These are phyloP conservation scores for Tilletia horrida DNA, from an alignment of 1,284 basidiomycete species.

Conservation along the genomic window DNA sequence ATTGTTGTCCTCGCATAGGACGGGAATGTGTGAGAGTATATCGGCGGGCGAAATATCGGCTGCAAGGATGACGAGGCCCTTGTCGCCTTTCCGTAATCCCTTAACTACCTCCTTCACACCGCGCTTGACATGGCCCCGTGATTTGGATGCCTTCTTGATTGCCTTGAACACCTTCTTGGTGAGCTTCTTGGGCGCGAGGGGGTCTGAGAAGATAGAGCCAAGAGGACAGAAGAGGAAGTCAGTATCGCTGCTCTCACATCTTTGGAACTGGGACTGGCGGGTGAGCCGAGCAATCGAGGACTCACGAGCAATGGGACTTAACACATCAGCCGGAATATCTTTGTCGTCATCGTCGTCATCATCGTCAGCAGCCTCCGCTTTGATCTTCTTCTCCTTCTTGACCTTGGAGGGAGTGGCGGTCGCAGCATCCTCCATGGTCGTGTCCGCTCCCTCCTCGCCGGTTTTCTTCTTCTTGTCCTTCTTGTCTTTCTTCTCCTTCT, in stretches of 20 bases:
- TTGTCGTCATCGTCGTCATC: constrained; percentile 19
- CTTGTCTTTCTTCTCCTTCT: constrained; percentile 21
- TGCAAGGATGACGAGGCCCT: constrained; percentile 76
- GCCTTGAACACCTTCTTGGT: constrained; percentile 54
- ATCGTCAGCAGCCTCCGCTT: constrained; percentile 6
- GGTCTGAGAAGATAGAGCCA: constrained; percentile 26
- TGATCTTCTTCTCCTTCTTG: constrained; percentile 14
- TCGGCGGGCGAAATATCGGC: constrained; percentile 97
- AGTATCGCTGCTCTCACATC: too few species aligned
- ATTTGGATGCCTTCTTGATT: constrained; percentile 54
- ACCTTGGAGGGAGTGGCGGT: neutral
- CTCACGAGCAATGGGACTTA: constrained; percentile 16
- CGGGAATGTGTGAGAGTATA: constrained; percentile 92
- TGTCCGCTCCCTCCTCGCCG: neutral
- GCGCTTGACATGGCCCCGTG: constrained; percentile 53
- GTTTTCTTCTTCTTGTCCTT: neutral
- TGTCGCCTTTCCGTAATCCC: constrained; percentile 51
- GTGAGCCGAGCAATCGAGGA: too few species aligned
- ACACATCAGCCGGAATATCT: constrained; percentile 6
- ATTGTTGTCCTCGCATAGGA: constrained; percentile 88
- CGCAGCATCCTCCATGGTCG: constrained; percentile 1
- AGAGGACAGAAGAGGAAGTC: neutral
- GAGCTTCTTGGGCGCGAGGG: constrained; percentile 46
- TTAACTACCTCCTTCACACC: constrained; percentile 55
- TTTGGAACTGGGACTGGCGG: too few species aligned